phyloP scores from a whole-genome alignment of 2,329 filamentous ascomycete species.

The Claviceps pazoutovae region DNA sequence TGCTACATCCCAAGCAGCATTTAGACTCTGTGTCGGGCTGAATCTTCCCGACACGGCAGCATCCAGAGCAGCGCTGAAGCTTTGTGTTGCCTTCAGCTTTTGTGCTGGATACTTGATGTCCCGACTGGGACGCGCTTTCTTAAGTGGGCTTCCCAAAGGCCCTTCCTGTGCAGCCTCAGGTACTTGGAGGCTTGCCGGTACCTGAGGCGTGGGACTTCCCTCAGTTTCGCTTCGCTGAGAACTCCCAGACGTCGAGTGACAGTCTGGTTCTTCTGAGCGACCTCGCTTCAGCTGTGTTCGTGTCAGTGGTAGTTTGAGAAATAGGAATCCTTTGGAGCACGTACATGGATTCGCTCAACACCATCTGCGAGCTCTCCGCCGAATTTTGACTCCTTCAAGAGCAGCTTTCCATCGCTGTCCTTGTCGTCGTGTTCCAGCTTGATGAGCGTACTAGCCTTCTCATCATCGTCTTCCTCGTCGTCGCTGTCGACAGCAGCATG shows the following conservation, averaged over 20 bases:
- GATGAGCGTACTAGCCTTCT: conserved; percentile 38
- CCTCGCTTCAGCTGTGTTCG: conserved; percentile 60
- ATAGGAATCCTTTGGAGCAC: conserved; percentile 12
- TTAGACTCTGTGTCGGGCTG: conserved; percentile 18
- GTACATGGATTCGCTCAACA: conserved; percentile 68
- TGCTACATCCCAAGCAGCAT: conserved; percentile 17
- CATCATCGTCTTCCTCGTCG: conserved; percentile 57
- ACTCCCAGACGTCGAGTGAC: conserved; percentile 21
- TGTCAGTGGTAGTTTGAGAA: conserved; percentile 6
- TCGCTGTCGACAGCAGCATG: conserved; percentile 61
- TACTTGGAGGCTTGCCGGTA: conserved; percentile 2
- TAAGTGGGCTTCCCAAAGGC: conserved; percentile 55
- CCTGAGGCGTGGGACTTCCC: conserved; percentile 24
- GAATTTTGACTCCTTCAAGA: conserved; percentile 55
- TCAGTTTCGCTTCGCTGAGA: conserved; percentile 27
- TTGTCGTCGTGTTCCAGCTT: conserved; percentile 57
- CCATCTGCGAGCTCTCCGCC: conserved; percentile 67
- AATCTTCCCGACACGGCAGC: conserved; percentile 12
- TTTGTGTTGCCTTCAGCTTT: conserved; percentile 17
- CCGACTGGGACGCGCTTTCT: conserved; percentile 55
- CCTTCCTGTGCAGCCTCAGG: conserved; percentile 19
- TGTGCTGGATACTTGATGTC: conserved; percentile 15
- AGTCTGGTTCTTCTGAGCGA: conserved; percentile 58
- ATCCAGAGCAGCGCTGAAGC: conserved; percentile 22
- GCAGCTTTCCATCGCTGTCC: conserved; percentile 41